Conservation (phyloP, 148 eudicot species). For the Vaccinium macrocarpon region DNA sequence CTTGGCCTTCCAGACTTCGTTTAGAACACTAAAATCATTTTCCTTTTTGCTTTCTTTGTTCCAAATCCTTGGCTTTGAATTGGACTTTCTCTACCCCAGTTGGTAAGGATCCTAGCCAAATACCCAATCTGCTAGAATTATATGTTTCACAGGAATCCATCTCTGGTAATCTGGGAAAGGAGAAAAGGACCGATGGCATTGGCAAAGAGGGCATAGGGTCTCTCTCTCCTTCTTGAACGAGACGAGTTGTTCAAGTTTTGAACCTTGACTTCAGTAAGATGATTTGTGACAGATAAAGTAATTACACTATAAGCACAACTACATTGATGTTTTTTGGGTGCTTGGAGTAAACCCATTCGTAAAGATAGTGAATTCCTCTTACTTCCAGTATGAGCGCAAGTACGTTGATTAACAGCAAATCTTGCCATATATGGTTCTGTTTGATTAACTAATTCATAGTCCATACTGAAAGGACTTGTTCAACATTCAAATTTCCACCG, state of each 20-base stretch:
- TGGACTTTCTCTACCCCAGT: not conserved
- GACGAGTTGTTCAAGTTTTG: not conserved
- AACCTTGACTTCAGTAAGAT: not conserved
- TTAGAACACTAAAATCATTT: not conserved
- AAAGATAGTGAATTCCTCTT: not conserved
- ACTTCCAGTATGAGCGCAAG: not conserved
- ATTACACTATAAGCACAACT: not conserved
- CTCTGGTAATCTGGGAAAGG: not conserved
- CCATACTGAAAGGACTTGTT: not conserved
- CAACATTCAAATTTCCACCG: not conserved
- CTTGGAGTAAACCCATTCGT: not conserved
- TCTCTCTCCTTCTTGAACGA: not conserved
- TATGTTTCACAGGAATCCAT: not conserved
- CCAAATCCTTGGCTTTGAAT: not conserved
- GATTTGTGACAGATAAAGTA: not conserved
- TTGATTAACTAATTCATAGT: not conserved
- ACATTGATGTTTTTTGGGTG: not conserved
- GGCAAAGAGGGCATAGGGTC: not conserved
- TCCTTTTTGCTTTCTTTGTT: not conserved
- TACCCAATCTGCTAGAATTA: not conserved
- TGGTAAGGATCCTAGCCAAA: not conserved
- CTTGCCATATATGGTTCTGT: not conserved
- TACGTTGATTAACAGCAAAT: not conserved
- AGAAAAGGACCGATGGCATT: not conserved
- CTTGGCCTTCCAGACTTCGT: too few relatives aligned